Conservation (phyloP, 164 flowering plant species). For the Houttuynia cordata region DNA sequence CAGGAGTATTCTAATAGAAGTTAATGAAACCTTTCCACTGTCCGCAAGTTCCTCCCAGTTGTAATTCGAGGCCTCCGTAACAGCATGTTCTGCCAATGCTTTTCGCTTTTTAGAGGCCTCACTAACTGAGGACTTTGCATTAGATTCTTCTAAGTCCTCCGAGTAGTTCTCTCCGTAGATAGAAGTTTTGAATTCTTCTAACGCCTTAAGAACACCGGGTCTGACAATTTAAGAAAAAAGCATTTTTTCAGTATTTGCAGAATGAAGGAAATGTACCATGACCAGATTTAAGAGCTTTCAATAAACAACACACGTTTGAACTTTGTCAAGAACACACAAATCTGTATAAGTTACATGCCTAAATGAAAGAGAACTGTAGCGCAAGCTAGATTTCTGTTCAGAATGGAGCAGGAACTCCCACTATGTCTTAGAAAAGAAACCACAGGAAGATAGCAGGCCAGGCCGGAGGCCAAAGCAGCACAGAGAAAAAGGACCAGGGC, state of each 20-base stretch:
- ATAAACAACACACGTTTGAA: too few species aligned
- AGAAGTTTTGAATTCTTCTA: constrained; percentile 75
- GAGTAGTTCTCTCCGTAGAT: constrained; percentile 73
- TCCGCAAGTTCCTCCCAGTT: constrained; percentile 84
- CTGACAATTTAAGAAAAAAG: constrained; percentile 19
- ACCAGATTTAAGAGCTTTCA: neutral
- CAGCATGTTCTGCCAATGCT: constrained; percentile 51
- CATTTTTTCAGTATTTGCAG: neutral
- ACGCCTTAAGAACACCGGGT: constrained; percentile 57
- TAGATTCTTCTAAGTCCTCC: constrained; percentile 33
- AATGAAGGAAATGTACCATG: neutral
- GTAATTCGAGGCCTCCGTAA: constrained; percentile 34
- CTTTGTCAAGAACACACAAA: too few species aligned
- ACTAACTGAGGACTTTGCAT: constrained; percentile 18
- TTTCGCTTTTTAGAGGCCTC: constrained; percentile 67
- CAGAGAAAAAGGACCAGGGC: too few species aligned
- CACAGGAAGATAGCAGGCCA: too few species aligned
- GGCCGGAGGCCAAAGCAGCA: too few species aligned
- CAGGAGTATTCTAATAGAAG: too few species aligned
- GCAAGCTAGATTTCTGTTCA: too few species aligned
- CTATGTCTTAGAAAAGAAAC: too few species aligned
- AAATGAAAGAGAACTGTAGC: too few species aligned
- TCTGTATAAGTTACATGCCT: too few species aligned
- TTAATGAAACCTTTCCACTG: constrained; percentile 53
- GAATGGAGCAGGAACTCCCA: too few species aligned